phyloP scores from a whole-genome alignment of 2,329 filamentous ascomycete species.

The Fusarium pseudocircinatum region DNA sequence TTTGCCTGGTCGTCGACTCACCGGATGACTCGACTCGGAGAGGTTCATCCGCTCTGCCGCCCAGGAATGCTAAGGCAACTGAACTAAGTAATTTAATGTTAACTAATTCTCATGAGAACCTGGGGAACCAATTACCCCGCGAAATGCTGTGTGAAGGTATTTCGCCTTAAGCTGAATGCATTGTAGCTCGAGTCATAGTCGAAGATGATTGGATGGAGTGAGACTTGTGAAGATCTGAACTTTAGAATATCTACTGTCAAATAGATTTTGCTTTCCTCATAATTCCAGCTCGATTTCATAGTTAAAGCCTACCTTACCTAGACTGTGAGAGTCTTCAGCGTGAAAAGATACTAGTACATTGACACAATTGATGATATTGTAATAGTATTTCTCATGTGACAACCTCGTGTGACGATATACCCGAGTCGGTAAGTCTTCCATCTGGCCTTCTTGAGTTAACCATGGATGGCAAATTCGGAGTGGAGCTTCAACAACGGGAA shows the following conservation, averaged over 20 bases:
- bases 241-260: neutral
- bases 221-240: neutral
- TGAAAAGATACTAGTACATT: neutral
- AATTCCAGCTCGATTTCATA: neutral
- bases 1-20: neutral
- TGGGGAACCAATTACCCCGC: conserved; percentile 26
- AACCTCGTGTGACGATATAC: conserved; percentile 19
- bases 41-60: neutral
- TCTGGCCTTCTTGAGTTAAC: neutral
- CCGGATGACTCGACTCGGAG: conserved; percentile 26
- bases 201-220: conserved; percentile 12
- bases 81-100: neutral
- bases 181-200: neutral
- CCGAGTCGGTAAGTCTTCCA: neutral
- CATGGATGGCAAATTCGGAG: conserved; percentile 1
- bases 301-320: too few species aligned
- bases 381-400: conserved; percentile 5
- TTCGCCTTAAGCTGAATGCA: neutral
- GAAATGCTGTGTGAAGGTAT: neutral
- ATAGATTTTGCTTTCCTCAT: neutral
- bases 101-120: neutral
- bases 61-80: conserved; percentile 7
- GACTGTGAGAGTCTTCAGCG: neutral
- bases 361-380: neutral
- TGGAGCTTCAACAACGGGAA: neutral